Evolutionary conservation across 2,329 filamentous ascomycete genomes (phyloP).

Genomic region (Curvularia spicifera): DNA sequence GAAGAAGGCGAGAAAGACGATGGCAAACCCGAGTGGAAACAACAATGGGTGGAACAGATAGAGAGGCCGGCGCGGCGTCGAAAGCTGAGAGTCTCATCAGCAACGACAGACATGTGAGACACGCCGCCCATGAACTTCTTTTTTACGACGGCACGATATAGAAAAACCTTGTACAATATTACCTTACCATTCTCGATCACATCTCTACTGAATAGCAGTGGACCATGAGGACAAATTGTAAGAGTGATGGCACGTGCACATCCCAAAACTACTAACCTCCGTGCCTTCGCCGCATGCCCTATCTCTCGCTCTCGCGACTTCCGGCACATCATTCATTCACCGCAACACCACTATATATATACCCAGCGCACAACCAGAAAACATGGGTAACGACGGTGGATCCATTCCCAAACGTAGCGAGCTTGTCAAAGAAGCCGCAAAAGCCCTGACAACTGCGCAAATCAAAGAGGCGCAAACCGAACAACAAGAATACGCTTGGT

Average conservation of each 20-base stretch:
- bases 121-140: slow-evolving; percentile 1
- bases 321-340: not conserved
- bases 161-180: slow-evolving; percentile 13
- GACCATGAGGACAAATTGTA: not conserved
- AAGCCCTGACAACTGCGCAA: slow-evolving; percentile 80
- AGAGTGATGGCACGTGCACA: slow-evolving; percentile 16
- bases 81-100: slow-evolving; percentile 1
- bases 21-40: slow-evolving; percentile 21
- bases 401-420: slow-evolving; percentile 94
- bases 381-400: slow-evolving; percentile 97
- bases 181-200: slow-evolving; percentile 2
- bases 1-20: slow-evolving; percentile 1
- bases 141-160: not conserved
- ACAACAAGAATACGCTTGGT: slow-evolving; percentile 85
- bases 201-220: not conserved
- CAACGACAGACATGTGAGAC: slow-evolving; percentile 6
- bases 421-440: slow-evolving; percentile 91
- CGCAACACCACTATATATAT: not conserved
- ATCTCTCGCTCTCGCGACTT: slow-evolving; percentile 1
- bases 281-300: slow-evolving; percentile 30
- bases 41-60: slow-evolving; percentile 22
- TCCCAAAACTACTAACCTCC: slow-evolving; percentile 28
- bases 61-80: slow-evolving; percentile 15
- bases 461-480: slow-evolving; percentile 88
- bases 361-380: slow-evolving; percentile 5